Percentiles rank a stretch among this genome's conserved stretches.
phyloP scores from a whole-genome alignment of 1,284 basidiomycete species.

The Amylostereum areolatum region DNA sequence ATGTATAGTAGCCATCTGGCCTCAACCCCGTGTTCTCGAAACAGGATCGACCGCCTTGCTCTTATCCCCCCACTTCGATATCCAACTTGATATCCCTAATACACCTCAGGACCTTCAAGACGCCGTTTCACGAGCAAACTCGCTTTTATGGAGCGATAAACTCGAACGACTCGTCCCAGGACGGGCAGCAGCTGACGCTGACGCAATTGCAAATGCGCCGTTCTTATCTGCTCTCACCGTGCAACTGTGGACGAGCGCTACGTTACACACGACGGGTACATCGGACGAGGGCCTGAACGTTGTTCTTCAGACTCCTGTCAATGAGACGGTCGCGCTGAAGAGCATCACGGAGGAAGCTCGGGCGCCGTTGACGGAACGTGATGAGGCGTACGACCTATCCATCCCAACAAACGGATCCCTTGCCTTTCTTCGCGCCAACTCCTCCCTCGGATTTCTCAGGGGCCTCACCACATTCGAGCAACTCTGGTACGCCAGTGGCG shows the following conservation, averaged over 20 bases:
- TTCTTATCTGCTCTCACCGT: constrained; percentile 31
- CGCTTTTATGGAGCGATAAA: constrained; percentile 34
- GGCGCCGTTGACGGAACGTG: constrained; percentile 32
- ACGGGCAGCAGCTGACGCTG: constrained; percentile 36
- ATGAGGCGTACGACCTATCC: constrained; percentile 55
- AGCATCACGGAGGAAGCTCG: constrained; percentile 53
- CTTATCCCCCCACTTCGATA: constrained; percentile 42
- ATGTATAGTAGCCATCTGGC: constrained; percentile 58
- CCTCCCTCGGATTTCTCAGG: constrained; percentile 72
- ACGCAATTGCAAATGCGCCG: constrained; percentile 24
- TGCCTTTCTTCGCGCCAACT: constrained; percentile 62
- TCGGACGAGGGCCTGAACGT: neutral
- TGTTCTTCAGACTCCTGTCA: neutral
- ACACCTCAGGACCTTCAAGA: constrained; percentile 40
- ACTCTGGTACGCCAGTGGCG: constrained; percentile 57
- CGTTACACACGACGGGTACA: constrained; percentile 10
- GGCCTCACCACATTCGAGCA: constrained; percentile 83
- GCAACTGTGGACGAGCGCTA: no score
- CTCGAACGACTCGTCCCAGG: constrained; percentile 43
- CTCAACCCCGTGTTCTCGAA: constrained; percentile 46
- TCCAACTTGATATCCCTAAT: constrained; percentile 27
- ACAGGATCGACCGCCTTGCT: constrained; percentile 46
- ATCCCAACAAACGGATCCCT: constrained; percentile 55
- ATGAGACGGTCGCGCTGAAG: neutral
- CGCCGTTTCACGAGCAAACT: constrained; percentile 37